Evolutionary conservation across 352 stramenopile genomes (phyloP).

Genomic region (Pythium periplocum): DNA sequence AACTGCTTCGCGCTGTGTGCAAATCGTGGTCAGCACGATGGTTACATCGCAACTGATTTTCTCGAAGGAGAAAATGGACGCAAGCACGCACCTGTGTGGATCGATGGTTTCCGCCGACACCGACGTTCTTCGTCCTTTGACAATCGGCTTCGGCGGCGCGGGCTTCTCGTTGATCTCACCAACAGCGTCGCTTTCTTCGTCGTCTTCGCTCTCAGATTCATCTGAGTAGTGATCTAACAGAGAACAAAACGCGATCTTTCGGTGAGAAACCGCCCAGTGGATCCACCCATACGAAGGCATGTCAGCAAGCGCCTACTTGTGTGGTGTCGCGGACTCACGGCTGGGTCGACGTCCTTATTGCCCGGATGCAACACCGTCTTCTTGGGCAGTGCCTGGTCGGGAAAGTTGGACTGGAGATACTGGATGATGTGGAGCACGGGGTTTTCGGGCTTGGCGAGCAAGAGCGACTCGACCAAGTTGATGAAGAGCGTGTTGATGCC

Average conservation of each 20-base stretch:
- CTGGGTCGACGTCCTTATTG: conserved; percentile 45
- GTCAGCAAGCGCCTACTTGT: conserved; percentile 14
- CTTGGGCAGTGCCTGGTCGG: conserved; percentile 60
- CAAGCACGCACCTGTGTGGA: conserved; percentile 42
- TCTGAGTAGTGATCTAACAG: conserved; percentile 63
- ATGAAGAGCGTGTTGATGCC: conserved; percentile 92
- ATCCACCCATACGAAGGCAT: too few relatives aligned
- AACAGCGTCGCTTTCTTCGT: conserved; percentile 77
- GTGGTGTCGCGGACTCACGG: conserved; percentile 14
- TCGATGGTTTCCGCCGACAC: conserved; percentile 87
- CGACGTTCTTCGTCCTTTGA: conserved; percentile 83
- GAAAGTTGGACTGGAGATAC: conserved; percentile 86
- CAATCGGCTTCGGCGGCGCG: conserved; percentile 51
- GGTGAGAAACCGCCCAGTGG: too few relatives aligned
- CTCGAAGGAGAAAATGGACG: too few relatives aligned
- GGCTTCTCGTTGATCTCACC: conserved; percentile 74
- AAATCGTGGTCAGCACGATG: neutral
- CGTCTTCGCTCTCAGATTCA: conserved; percentile 84
- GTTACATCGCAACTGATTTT: too few relatives aligned
- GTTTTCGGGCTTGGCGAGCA: conserved; percentile 88
- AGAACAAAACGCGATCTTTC: neutral
- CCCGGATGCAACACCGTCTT: conserved; percentile 24
- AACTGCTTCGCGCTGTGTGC: conserved; percentile 64
- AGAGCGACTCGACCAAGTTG: conserved; percentile 88
- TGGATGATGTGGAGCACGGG: conserved; percentile 87